Conservation (phyloP, 2,329 filamentous ascomycete genomes). For the Drechslerella coelobrocha region DNA sequence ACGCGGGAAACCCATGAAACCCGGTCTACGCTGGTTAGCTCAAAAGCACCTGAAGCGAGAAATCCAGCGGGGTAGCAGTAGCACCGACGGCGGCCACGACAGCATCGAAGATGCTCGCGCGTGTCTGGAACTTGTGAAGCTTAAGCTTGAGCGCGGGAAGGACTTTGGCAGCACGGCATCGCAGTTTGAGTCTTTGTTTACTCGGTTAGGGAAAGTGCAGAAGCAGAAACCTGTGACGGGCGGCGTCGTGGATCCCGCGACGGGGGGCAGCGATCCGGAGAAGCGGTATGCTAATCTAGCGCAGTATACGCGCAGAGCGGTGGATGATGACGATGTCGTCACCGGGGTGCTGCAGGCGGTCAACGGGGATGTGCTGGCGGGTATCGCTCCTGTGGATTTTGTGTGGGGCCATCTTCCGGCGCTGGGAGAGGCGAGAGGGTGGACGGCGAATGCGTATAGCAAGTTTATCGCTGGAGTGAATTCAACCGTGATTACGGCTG, state of each 20-base stretch:
- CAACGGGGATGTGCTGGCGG: constrained; percentile 64
- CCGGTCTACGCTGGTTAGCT: constrained; percentile 85
- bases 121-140: constrained; percentile 88
- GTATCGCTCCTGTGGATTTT: constrained; percentile 69
- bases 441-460: constrained; percentile 62
- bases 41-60: constrained; percentile 85
- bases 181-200: constrained; percentile 86
- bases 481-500: constrained; percentile 8
- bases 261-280: constrained; percentile 74
- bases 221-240: constrained; percentile 67
- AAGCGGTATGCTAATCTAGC: constrained; percentile 67
- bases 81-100: constrained; percentile 74
- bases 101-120: constrained; percentile 90
- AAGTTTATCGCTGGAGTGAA: constrained; percentile 42
- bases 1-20: constrained; percentile 85
- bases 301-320: constrained; percentile 64
- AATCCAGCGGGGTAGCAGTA: constrained; percentile 78
- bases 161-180: constrained; percentile 81
- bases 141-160: constrained; percentile 93
- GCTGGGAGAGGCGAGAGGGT: constrained; percentile 70
- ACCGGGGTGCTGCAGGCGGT: constrained; percentile 64
- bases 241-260: constrained; percentile 84
- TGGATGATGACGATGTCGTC: constrained; percentile 66
- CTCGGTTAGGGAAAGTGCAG: constrained; percentile 72
- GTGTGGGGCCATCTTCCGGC: constrained; percentile 72